These are phyloP conservation scores for Cinchona pubescens DNA, from an alignment of 257 asterid species.

Conservation along the genomic window DNA sequence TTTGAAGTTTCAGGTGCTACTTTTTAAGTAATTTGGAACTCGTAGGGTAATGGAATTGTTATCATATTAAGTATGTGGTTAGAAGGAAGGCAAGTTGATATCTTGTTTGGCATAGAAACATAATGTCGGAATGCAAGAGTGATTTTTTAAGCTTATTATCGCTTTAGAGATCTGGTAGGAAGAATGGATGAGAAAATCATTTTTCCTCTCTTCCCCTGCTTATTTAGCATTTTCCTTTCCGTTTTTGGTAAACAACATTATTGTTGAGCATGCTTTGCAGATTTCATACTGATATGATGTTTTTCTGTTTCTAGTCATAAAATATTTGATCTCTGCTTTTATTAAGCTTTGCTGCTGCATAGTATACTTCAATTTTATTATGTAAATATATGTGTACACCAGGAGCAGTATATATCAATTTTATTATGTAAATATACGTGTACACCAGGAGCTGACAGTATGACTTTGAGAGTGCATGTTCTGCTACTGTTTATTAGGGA, in stretches of 20 bases:
- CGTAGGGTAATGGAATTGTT: neutral
- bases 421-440: neutral
- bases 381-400: neutral
- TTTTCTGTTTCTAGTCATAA: neutral
- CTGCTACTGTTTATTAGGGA: neutral
- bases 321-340: neutral
- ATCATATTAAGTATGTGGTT: neutral
- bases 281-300: neutral
- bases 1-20: neutral
- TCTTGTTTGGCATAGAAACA: neutral
- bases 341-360: neutral
- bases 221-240: neutral
- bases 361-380: neutral
- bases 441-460: neutral
- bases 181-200: neutral
- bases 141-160: neutral
- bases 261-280: neutral
- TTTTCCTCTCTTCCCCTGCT: neutral
- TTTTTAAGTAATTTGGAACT: neutral
- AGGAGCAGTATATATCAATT: neutral
- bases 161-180: neutral
- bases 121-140: neutral
- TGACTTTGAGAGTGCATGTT: neutral
- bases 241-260: neutral
- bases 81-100: neutral